Percentiles rank a stretch among this genome's conserved stretches.
Evolutionary conservation across 768 basidiomycete species (phyloP).

Genomic region (Psilocybe cubensis): DNA sequence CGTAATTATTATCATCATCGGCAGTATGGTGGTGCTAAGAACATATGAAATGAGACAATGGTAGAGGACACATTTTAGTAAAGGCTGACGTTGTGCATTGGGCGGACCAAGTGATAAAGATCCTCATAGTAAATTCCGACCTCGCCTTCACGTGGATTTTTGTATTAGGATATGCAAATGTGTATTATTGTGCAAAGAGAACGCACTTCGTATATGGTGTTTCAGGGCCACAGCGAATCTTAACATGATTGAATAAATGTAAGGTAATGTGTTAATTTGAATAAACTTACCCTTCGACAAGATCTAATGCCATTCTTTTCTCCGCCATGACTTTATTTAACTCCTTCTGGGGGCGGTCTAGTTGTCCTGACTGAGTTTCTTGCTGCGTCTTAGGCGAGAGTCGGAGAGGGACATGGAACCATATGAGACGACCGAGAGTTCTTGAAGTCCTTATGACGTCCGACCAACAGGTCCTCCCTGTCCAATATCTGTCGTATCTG

Average conservation of each 20-base stretch:
- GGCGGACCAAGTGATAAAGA: conserved; percentile 57
- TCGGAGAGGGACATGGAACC: conserved; percentile 64
- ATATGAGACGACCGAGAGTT: conserved; percentile 55
- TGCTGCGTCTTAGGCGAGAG: conserved; percentile 42
- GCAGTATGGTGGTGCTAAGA: conserved; percentile 37
- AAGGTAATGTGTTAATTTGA: not conserved
- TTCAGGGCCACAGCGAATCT: conserved; percentile 63
- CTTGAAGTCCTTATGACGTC: conserved; percentile 56
- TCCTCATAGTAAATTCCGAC: conserved; percentile 66
- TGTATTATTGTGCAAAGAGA: not conserved
- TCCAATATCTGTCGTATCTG: conserved; percentile 69
- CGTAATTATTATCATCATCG: conserved; percentile 18
- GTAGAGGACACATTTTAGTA: not conserved
- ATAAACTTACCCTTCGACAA: conserved; percentile 54
- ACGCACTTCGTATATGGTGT: conserved; percentile 59
- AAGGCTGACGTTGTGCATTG: conserved; percentile 53
- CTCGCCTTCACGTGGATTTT: conserved; percentile 41
- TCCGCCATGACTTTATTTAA: conserved; percentile 58
- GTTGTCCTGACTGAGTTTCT: conserved; percentile 34
- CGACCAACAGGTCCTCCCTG: conserved; percentile 58
- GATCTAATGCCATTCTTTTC: conserved; percentile 61
- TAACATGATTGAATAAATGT: not conserved
- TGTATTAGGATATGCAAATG: not conserved
- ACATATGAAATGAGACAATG: not conserved
- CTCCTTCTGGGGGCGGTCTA: conserved; percentile 42